Evolutionary conservation across 805 yeast genomes (phyloP).

Genomic region (Ogataea zsoltii): DNA sequence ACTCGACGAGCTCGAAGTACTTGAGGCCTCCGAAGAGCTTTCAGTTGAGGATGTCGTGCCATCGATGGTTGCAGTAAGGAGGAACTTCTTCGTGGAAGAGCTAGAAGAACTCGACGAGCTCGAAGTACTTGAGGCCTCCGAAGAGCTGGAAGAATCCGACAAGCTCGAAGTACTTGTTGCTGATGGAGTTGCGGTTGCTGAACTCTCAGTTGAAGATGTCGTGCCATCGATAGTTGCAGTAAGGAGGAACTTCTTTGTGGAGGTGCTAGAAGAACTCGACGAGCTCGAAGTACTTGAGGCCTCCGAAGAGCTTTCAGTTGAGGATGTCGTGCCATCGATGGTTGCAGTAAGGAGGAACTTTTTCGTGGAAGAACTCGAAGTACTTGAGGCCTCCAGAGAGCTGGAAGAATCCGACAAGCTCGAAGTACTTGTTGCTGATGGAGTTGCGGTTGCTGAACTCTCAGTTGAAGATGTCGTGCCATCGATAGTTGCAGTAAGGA

Average conservation of each 20-base stretch:
- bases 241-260: no score
- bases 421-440: neutral
- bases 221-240: no score
- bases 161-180: neutral
- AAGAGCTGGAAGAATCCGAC: neutral
- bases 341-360: slow-evolving; percentile 31
- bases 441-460: neutral
- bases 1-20: neutral
- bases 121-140: neutral
- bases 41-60: neutral
- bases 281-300: neutral
- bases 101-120: neutral
- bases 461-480: no score
- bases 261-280: neutral
- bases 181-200: neutral
- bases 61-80: no score
- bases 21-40: neutral
- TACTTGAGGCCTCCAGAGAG: neutral
- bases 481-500: no score
- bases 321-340: neutral
- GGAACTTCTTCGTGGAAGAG: no score
- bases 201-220: no score
- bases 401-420: neutral
- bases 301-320: neutral
- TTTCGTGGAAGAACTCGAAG: slow-evolving; percentile 20